Evolutionary conservation across 257 asterid species (phyloP).

Genomic region (Avicennia marina): DNA sequence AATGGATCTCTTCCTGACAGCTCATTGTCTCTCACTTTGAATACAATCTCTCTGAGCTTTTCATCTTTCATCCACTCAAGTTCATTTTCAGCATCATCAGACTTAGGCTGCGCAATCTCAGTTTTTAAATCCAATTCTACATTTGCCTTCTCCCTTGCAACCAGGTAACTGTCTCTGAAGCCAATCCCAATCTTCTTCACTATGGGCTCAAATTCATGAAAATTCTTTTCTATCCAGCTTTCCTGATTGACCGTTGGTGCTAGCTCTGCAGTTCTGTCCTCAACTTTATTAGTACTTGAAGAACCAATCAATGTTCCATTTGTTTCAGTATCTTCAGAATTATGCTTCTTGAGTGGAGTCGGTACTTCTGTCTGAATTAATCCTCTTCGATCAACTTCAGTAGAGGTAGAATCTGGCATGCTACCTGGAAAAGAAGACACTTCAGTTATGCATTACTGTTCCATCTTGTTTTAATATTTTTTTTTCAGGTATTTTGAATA

Average conservation of each 20-base stretch:
- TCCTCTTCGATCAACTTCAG: constrained; percentile 18
- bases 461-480: constrained; percentile 15
- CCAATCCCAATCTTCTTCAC: constrained; percentile 63
- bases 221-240: constrained; percentile 82
- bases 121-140: constrained; percentile 35
- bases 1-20: constrained; percentile 94
- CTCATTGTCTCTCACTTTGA: constrained; percentile 91
- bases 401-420: constrained; percentile 19
- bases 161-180: constrained; percentile 60
- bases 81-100: constrained; percentile 47
- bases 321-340: constrained; percentile 26
- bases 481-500: constrained; percentile 9
- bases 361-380: constrained; percentile 14
- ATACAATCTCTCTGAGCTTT: constrained; percentile 75
- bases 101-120: constrained; percentile 41
- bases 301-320: constrained; percentile 28
- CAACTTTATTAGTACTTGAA: constrained; percentile 22
- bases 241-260: constrained; percentile 33
- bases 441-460: constrained; percentile 15
- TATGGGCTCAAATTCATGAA: constrained; percentile 77
- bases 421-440: constrained; percentile 12
- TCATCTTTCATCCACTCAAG: constrained; percentile 96
- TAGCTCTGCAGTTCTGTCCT: constrained; percentile 25
- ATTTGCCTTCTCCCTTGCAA: constrained; percentile 63
- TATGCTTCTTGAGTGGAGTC: constrained; percentile 20